Evolutionary conservation across 805 yeast genomes (phyloP), one percentile per base, ranked within the genome.

Genomic region (Groenewaldozyma salmanticensis): DNA sequence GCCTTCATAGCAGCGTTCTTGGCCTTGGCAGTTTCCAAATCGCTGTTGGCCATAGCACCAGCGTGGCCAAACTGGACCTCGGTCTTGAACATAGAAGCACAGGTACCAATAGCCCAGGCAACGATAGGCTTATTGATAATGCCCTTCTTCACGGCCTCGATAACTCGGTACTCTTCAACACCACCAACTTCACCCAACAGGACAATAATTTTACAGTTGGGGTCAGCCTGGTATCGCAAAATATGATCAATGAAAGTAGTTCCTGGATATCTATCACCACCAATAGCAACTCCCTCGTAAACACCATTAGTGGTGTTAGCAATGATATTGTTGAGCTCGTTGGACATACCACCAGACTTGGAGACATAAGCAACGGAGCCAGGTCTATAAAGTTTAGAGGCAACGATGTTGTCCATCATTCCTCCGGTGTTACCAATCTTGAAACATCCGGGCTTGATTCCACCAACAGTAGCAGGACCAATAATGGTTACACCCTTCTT

Each of bases 1-100:
- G 80, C 81, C 64, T 84, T 81, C 66, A 90, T 86, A 52, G 82
- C 79, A 49, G 74, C 73, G 57, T 77, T 76, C 70, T 76, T 76
- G 57, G 79, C 68, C 53, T 63, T 66, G 47, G 82, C 82, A 47
- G 80, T 79, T 66, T 79, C 82, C 60, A 72, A 70, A 62, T 78
- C 78, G 51, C 80, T 77, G 63, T 79, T 74, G 55, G 80, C 78
- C 64, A 76, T 72, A 57, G 82, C 76, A 58, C 82, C 82, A 47
- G 82, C 82, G 64, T 76, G 82, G 49, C 82, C 82, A 44, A 66
- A 66, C 58, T 66, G 71, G 33, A 66, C 71, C 55, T 66, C 82
- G 59, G 80, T 75, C 72, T 72, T 75, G 75, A 76, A 64, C 82
- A 79, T 70, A 69, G 79, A 62, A 66, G 82, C 69, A 67, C 81